phyloP scores from a whole-genome alignment of 352 stramenopile genomes.

The Pythium monospermum region DNA sequence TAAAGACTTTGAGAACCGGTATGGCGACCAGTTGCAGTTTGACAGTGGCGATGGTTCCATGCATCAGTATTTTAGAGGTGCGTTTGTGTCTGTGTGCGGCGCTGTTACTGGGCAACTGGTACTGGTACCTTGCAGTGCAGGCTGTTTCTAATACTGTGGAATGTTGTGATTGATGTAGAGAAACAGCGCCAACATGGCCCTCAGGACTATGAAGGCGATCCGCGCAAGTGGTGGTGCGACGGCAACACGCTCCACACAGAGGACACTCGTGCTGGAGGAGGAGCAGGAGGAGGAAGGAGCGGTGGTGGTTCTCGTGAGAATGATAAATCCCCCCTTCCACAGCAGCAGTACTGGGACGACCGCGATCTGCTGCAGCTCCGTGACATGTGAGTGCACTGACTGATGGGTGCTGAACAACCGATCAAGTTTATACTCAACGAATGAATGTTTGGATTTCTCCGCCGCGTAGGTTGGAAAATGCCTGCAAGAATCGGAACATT shows the following conservation, averaged over 20 bases:
- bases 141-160: background rate
- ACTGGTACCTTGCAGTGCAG: background rate
- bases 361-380: constrained; percentile 94
- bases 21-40: constrained; percentile 89
- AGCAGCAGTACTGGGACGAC: constrained; percentile 95
- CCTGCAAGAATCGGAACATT: constrained; percentile 91
- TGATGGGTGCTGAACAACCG: background rate
- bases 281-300: no score
- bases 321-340: no score
- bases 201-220: constrained; percentile 78
- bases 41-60: constrained; percentile 87
- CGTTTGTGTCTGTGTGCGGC: constrained; percentile 5
- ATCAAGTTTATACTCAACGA: background rate
- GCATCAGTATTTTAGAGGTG: constrained; percentile 90
- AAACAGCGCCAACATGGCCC: constrained; percentile 75
- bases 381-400: constrained; percentile 79
- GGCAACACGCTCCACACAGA: constrained; percentile 95
- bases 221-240: constrained; percentile 98
- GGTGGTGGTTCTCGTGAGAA: no score
- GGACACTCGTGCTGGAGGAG: constrained; percentile 33
- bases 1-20: constrained; percentile 96
- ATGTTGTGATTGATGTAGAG: constrained; percentile 19
- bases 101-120: background rate
- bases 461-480: constrained; percentile 82
- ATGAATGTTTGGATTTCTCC: background rate